Base-by-base conservation (phyloP, 2,329 filamentous ascomycete genomes). In the Aulographum hederae region DNA sequence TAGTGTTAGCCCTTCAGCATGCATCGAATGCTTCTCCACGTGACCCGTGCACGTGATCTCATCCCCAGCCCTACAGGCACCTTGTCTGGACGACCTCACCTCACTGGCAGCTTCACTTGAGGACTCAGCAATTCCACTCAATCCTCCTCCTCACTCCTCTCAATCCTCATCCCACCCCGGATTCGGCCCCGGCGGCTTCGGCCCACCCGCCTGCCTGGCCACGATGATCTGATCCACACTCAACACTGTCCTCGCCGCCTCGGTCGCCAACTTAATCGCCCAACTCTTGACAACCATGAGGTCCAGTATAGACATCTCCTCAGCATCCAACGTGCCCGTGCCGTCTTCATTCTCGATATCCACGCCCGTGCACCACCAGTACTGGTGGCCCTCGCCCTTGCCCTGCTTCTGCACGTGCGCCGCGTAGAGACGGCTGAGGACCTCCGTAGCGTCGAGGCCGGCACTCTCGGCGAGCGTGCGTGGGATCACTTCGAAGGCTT, bases 181-280 rank as follows among this genome's bases (percentile, higher is more conserved):
- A 59, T 94, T 94, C 43, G 84, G 89, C 29, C 79, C 85, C 18
- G 89, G 89, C 34, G 86, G 86, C 68, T 98, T 98, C 15, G 91
- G 89, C 23, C 89, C 89, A 50, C 89, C 89, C 30, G 91, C 89
- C 61, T 95, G 89, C 60, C 86, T 74, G 39, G 91, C 85, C 35
- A 98, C 89, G 51, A 98, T 98, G 50, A 98, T 98, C 61, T 98
- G 91, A 57, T 98, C 89, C 25, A 98, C 89, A 30, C 84, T 92
- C 41, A 98, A 63, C 18, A 98, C 78, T 30, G 89, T 98, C 46
- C 89, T 71, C 32, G 84, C 86, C 26, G 89, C 78, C 58, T 98
- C 89, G 16, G 86, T 94, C 23, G 89, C 91, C 41, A 98, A 67
- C 61, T 89, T 89, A 56, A 98, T 93, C 29, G 89, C 89, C 86